Evolutionary conservation across 768 basidiomycete species (phyloP), one percentile per base, ranked within the genome.

Genomic region (Cytidiella melzeri): DNA sequence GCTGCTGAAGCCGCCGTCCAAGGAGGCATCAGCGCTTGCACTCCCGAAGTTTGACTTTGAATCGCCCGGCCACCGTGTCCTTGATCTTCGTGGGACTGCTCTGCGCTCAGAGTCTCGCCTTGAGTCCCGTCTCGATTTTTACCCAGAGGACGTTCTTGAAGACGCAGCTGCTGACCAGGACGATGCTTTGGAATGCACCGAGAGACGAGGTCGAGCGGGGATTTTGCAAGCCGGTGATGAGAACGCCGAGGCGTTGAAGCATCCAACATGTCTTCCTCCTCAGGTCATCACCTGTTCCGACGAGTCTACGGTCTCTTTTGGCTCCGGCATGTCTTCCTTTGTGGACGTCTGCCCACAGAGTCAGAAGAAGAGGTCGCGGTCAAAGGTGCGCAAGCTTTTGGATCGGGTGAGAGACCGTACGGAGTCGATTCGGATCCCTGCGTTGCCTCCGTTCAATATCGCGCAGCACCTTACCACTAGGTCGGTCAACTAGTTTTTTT

Each of bases 11-110:
- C 23, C 34, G 4, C 37, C 10, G 36, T 37, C 45, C 19, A 28
- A 5, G 30, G 26, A 27, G 21, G 11, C 44, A 27, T 28, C 23
- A 34, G n/a, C 15, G 26, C 26, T n/a, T 28, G 44, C n/a, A 34
- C 52, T 53, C 7, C 52, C 52, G 12, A 30, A 26, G 7, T 53
- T 53, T 43, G 52, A 53, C 41, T 53, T 53, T 18, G 52, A 48
- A 34, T 13, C 19, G 12, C 42, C 41, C 4, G 44, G 26, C 13
- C 41, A 38, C 27, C 12, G 38, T 34, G 41, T 36, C 12, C 46
- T 53, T 18, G 52, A 53, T 36, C 39, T 53, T 19, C 52, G 30
- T 15, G 52, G 20, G 18, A 30, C 37, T n/a, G 45, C 46, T 1
- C 23, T 43, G 47, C 52, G 52, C 24, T 19, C 41, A n/a, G 21